Percentiles rank a stretch among this genome's conserved stretches.
phyloP scores from a whole-genome alignment of 2,329 filamentous ascomycete species.

The Aspergillus viridinutans region DNA sequence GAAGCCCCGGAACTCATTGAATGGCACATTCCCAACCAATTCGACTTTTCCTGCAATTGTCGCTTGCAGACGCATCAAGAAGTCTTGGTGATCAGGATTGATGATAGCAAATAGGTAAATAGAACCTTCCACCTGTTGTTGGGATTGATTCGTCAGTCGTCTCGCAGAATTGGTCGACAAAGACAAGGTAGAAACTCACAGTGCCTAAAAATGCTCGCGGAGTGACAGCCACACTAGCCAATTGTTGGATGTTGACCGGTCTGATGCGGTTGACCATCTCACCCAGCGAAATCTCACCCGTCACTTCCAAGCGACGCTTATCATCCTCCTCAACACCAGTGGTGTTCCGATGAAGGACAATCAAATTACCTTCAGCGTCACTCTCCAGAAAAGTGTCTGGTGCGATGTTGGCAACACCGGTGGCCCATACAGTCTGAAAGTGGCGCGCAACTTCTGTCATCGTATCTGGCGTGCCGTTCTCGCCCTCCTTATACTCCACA shows the following conservation, averaged over 20 bases:
- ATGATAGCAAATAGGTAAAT: slow-evolving; percentile 88
- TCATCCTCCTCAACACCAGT: slow-evolving; percentile 73
- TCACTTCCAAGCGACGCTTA: slow-evolving; percentile 64
- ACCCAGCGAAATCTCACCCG: slow-evolving; percentile 77
- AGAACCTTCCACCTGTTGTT: slow-evolving; percentile 71
- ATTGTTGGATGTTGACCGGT: slow-evolving; percentile 63
- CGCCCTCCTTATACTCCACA: slow-evolving; percentile 63
- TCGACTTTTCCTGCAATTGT: slow-evolving; percentile 63
- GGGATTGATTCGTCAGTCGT: not conserved
- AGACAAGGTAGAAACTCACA: slow-evolving; percentile 49
- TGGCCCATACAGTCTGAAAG: slow-evolving; percentile 76
- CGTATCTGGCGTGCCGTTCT: slow-evolving; percentile 55
- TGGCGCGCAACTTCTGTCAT: slow-evolving; percentile 75
- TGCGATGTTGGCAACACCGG: slow-evolving; percentile 68
- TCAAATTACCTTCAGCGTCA: slow-evolving; percentile 82
- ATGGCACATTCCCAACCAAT: slow-evolving; percentile 69
- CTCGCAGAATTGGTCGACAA: not conserved
- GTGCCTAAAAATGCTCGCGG: slow-evolving; percentile 87
- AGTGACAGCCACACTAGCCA: slow-evolving; percentile 62
- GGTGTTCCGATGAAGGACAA: slow-evolving; percentile 70
- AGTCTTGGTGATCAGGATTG: slow-evolving; percentile 64
- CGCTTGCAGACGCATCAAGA: slow-evolving; percentile 76
- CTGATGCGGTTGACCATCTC: slow-evolving; percentile 92
- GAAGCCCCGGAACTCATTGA: slow-evolving; percentile 77
- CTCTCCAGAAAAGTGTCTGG: slow-evolving; percentile 73